Evolutionary conservation across 1,139 yeast species (phyloP).

Genomic region (Ogataea hybrid): DNA sequence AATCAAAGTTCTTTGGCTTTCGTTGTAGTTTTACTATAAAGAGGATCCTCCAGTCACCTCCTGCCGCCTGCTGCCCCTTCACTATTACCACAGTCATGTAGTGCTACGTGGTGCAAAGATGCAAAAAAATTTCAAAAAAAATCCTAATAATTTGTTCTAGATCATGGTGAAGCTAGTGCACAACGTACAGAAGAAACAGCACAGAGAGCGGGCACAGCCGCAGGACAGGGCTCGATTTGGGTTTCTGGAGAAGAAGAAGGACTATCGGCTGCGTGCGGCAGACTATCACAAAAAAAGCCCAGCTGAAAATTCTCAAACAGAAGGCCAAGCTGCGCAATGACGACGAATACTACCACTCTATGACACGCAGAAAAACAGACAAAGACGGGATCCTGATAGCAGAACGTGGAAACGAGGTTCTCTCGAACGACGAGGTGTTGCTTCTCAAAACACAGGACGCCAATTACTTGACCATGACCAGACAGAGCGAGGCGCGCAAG

Average conservation of each 20-base stretch:
- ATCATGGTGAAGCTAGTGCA: conserved; percentile 79
- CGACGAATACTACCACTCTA: conserved; percentile 96
- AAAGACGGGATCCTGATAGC: conserved; percentile 62
- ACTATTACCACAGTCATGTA: neutral
- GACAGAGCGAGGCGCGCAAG: conserved; percentile 65
- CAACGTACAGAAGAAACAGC: conserved; percentile 93
- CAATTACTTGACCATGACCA: conserved; percentile 75
- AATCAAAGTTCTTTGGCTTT: no score
- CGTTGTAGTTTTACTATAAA: no score
- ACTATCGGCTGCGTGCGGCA: conserved; percentile 82
- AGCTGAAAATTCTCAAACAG: conserved; percentile 68
- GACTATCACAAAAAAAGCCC: conserved; percentile 89
- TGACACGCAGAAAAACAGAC: conserved; percentile 71
- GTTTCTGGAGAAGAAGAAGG: conserved; percentile 91
- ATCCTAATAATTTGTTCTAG: neutral
- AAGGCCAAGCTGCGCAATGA: conserved; percentile 80
- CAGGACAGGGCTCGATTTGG: conserved; percentile 72
- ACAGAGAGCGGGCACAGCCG: conserved; percentile 88
- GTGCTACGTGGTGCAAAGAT: conserved; percentile 8
- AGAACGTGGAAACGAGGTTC: conserved; percentile 62
- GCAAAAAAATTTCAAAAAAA: conserved; percentile 6
- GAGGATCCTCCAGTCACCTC: no score
- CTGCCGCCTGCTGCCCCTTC: no score
- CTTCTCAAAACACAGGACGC: conserved; percentile 87
- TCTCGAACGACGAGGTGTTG: conserved; percentile 74